phyloP scores from a whole-genome alignment of 305 asterid genomes.

The Withania somnifera region DNA sequence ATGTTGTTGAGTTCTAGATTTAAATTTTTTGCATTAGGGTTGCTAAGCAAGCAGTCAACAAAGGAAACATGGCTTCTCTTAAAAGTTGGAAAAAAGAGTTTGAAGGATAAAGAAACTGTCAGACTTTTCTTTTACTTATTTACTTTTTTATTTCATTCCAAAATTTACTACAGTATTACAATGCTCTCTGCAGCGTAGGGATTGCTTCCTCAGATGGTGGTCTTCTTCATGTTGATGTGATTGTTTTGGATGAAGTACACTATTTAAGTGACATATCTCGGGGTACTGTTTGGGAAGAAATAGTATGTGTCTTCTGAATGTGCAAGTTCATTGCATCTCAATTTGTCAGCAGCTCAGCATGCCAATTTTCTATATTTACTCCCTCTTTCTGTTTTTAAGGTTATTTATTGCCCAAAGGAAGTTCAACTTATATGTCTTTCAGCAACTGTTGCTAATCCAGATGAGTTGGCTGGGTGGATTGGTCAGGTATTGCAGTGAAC shows the following conservation, averaged over 20 bases:
- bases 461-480: constrained; percentile 99
- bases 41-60: not conserved
- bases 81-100: not conserved
- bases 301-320: constrained; percentile 50
- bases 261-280: constrained; percentile 94
- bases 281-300: constrained; percentile 99
- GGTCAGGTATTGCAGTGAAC: constrained; percentile 63
- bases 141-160: constrained; percentile 8
- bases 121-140: constrained; percentile 4
- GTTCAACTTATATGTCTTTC: constrained; percentile 96
- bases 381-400: constrained; percentile 32
- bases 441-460: constrained; percentile 96
- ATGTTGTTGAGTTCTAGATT: not conserved
- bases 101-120: not conserved
- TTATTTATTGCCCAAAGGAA: constrained; percentile 94
- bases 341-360: constrained; percentile 12
- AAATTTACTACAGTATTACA: not conserved
- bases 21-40: not conserved
- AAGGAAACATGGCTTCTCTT: not conserved
- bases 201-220: constrained; percentile 69
- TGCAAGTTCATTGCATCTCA: constrained; percentile 11
- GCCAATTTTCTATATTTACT: constrained; percentile 18
- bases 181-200: constrained; percentile 59
- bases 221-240: constrained; percentile 86
- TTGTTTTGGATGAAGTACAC: constrained; percentile 99